A percentile compares a stretch with the other conserved stretches of the same genome.
phyloP scores from a whole-genome alignment of 2,329 filamentous ascomycete species.

The Herpotrichia juniperi region DNA sequence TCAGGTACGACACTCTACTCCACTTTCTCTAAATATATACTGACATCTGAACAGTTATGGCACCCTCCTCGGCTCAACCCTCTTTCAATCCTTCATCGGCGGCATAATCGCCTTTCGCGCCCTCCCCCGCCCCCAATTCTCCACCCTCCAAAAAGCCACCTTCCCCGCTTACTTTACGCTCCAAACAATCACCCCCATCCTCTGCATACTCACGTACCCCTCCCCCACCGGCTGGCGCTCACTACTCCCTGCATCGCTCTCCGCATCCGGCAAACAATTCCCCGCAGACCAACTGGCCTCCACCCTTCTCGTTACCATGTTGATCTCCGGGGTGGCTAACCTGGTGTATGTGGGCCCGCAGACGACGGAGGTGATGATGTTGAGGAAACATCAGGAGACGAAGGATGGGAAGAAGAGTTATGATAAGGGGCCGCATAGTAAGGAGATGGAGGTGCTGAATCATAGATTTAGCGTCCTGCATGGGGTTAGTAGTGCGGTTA shows the following conservation, averaged over 20 bases:
- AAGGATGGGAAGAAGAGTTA: conserved; percentile 88
- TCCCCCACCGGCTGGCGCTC: conserved; percentile 44
- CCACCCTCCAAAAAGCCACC: conserved; percentile 73
- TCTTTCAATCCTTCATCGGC: conserved; percentile 79
- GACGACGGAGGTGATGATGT: conserved; percentile 75
- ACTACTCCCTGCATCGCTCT: conserved; percentile 1
- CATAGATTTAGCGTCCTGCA: conserved; percentile 74
- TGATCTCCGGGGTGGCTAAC: conserved; percentile 75
- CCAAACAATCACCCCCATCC: conserved; percentile 75
- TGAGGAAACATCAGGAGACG: conserved; percentile 82
- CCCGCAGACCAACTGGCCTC: conserved; percentile 25
- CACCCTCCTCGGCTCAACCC: conserved; percentile 81
- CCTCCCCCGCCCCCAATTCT: conserved; percentile 81
- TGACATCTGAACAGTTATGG: conserved; percentile 69
- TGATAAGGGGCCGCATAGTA: conserved; percentile 77
- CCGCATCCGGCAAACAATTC: not conserved
- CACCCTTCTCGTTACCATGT: conserved; percentile 71
- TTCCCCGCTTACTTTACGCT: conserved; percentile 91
- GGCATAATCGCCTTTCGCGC: conserved; percentile 77
- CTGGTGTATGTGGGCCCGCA: conserved; percentile 73
- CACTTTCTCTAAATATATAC: no score
- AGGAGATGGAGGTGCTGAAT: conserved; percentile 72
- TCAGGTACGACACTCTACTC: conserved; percentile 65
- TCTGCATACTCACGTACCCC: conserved; percentile 82
- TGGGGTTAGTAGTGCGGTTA: conserved; percentile 79